phyloP scores from a whole-genome alignment of 345 rosid species.

The Lepidium didymum region DNA sequence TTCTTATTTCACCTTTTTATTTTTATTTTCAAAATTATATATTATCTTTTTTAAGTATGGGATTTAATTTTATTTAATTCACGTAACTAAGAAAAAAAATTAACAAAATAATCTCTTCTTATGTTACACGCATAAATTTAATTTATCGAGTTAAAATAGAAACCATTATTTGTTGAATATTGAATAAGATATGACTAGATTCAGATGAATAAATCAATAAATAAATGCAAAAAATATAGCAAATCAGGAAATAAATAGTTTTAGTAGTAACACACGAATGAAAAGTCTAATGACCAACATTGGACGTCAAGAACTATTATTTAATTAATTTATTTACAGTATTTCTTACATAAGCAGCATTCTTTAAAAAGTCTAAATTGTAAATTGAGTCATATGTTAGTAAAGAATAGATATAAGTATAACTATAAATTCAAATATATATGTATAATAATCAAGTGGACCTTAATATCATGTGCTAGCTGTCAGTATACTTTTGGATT shows the following conservation, averaged over 20 bases:
- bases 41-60: not conserved
- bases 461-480: constrained; percentile 9
- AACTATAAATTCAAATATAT: not conserved
- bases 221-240: not conserved
- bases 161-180: not conserved
- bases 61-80: not conserved
- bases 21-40: not conserved
- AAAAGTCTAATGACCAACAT: constrained; percentile 8
- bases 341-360: constrained; percentile 16
- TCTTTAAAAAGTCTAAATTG: not conserved
- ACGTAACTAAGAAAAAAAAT: not conserved
- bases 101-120: constrained; percentile 11
- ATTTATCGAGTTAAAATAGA: not conserved
- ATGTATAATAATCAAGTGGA: not conserved
- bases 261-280: constrained; percentile 11
- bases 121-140: constrained; percentile 7
- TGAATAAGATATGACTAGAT: not conserved
- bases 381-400: constrained; percentile 16
- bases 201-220: not conserved
- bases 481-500: constrained; percentile 3
- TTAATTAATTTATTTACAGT: constrained; percentile 5
- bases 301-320: constrained; percentile 13
- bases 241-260: not conserved
- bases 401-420: not conserved
- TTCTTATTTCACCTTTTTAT: not conserved